Evolutionary conservation across 2,329 filamentous ascomycete genomes (phyloP).

Genomic region (Pseudogymnoascus sp.): DNA sequence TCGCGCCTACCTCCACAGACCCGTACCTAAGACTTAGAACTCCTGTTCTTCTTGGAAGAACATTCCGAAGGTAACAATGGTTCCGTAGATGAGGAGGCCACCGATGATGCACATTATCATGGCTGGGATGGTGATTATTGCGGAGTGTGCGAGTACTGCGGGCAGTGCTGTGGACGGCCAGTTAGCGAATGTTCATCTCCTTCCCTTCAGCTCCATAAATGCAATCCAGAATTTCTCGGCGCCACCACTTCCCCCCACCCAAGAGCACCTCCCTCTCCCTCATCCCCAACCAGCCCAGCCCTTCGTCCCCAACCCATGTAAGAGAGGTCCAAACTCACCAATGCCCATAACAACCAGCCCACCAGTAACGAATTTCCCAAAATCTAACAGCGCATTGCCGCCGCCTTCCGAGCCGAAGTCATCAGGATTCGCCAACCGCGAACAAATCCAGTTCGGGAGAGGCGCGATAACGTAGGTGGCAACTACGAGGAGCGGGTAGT

Average conservation of each 20-base stretch:
- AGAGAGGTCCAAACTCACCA: conserved; percentile 53
- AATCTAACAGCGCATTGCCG: conserved; percentile 77
- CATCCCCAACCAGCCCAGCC: background rate
- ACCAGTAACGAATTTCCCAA: conserved; percentile 88
- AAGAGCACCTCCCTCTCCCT: too few species aligned
- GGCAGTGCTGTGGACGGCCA: conserved; percentile 60
- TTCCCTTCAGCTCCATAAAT: background rate
- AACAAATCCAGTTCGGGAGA: conserved; percentile 92
- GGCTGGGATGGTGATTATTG: conserved; percentile 71
- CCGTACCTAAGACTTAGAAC: conserved; percentile 47
- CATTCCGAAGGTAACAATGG: conserved; percentile 95
- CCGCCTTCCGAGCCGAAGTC: conserved; percentile 84
- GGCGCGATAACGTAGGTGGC: conserved; percentile 91
- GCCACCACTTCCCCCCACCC: background rate
- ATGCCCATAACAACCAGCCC: conserved; percentile 97
- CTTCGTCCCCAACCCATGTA: background rate
- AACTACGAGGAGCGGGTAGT: conserved; percentile 91
- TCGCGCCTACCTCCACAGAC: background rate
- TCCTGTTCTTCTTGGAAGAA: conserved; percentile 98
- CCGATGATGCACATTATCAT: conserved; percentile 95
- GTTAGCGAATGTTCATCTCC: background rate
- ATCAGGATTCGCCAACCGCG: conserved; percentile 80
- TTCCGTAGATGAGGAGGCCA: conserved; percentile 90
- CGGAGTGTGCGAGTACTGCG: conserved; percentile 76
- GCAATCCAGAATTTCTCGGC: background rate